Base-by-base conservation (phyloP, 345 rosid species). In the Clausena lansium region DNA sequence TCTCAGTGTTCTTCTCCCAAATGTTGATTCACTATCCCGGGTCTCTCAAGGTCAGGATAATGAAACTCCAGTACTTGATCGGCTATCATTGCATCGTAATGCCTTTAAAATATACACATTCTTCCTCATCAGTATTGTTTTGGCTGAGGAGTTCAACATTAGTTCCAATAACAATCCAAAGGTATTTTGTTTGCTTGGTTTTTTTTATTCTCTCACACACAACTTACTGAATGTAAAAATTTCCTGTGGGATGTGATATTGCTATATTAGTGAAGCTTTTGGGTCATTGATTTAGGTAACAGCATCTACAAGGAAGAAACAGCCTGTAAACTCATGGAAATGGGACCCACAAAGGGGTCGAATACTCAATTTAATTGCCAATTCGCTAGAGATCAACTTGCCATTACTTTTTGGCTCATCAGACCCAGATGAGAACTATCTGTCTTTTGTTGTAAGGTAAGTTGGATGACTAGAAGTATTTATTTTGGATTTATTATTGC, bases 1-100 rank as follows among this genome's bases (percentile, higher is more conserved):
- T 75, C 84, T 96, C 57, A 91, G 94, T 69, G 98, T 96, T 80
- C 97, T 96, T 70, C 97, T 96, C 57, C 99, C 98, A 9, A 96
- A 91, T 78, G 90, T 96, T 1, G 99, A 94, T 86, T 89, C 93
- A 0, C 92, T 94, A 14, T 87, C 93, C 0, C 84, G 99, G 27
- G 77, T 78, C 60, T 83, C 85, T 24, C 91, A 82, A 62, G 87
- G 72, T 39, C 91, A 88, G 76, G 94, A 88, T 28, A 92, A 82
- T 65, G 87, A 82, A 62, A 78, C 83, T 71, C 79, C 82, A 5
- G 73, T 90, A 41, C 81, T 88, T 50, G 97, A 92, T 67, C 86
- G 93, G 71, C 75, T 94, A 67, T 50, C 88, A 0, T 96, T 97
- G 0, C 85, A 87, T 82, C 91, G 97, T n/a, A 96, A 96, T 81